Percentiles rank a stretch among this genome's conserved stretches.
These are phyloP conservation scores for Geranium incanum DNA, from an alignment of 441 rosid species.

Conservation along the genomic window DNA sequence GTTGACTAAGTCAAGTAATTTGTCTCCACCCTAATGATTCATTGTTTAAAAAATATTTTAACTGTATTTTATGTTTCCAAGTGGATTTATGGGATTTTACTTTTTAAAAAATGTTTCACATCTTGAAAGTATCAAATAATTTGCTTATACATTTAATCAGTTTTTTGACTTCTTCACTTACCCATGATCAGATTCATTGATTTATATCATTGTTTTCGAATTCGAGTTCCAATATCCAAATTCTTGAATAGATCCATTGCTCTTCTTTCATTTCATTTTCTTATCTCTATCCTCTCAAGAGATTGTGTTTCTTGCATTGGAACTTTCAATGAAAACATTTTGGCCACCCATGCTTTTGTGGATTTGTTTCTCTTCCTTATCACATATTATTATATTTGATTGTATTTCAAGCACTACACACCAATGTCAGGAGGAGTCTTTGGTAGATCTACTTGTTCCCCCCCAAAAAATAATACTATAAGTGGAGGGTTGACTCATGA, in stretches of 20 bases:
- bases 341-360: slow-evolving; percentile 1
- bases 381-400: background rate
- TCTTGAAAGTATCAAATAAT: too few species aligned
- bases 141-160: too few species aligned
- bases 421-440: background rate
- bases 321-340: slow-evolving; percentile 2
- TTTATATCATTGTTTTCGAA: background rate
- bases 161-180: too few species aligned
- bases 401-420: background rate
- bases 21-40: too few species aligned
- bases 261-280: slow-evolving; percentile 1
- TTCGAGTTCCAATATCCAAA: background rate
- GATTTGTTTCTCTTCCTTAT: slow-evolving; percentile 1
- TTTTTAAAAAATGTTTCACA: too few species aligned
- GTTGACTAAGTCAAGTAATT: too few species aligned
- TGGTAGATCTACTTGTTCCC: slow-evolving; percentile 6
- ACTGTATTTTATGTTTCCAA: too few species aligned
- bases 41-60: too few species aligned
- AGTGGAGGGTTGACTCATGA: background rate
- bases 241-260: slow-evolving; percentile 5
- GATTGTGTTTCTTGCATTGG: background rate
- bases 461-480: background rate
- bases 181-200: background rate
- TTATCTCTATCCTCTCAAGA: background rate
- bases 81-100: too few species aligned